Conservation (phyloP, 75 land plant species). For the Cryptomeria japonica region DNA sequence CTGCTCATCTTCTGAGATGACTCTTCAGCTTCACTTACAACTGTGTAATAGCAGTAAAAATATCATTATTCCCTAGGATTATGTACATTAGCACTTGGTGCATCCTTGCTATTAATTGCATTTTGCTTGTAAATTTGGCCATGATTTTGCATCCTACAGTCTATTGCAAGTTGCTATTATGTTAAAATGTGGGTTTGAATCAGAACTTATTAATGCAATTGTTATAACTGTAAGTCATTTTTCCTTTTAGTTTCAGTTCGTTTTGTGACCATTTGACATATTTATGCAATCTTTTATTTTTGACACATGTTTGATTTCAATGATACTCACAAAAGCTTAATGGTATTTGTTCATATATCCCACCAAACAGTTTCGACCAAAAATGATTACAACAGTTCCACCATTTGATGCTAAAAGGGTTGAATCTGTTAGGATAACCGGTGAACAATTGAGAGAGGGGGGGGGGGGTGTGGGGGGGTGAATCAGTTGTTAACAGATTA, state of each 20-base stretch:
- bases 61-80: no score
- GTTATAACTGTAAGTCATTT: not conserved
- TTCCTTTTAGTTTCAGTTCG: not conserved
- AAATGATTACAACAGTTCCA: constrained; percentile 23
- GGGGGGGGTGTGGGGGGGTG: no score
- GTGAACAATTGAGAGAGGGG: no score
- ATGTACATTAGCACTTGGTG: no score
- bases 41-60: no score
- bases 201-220: not conserved
- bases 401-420: constrained; percentile 49
- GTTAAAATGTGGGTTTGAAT: not conserved
- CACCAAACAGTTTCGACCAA: constrained; percentile 28
- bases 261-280: not conserved
- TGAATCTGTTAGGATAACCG: no score
- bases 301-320: not conserved
- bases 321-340: not conserved
- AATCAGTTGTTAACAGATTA: no score
- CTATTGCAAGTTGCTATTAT: not conserved
- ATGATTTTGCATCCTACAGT: not conserved
- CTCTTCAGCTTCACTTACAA: no score
- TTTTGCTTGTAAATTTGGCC: no score
- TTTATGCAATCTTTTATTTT: not conserved
- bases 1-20: no score
- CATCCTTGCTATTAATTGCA: no score
- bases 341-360: not conserved